Conservation (phyloP, 1,284 basidiomycete genomes). For the Mrakiaceae sp. region DNA sequence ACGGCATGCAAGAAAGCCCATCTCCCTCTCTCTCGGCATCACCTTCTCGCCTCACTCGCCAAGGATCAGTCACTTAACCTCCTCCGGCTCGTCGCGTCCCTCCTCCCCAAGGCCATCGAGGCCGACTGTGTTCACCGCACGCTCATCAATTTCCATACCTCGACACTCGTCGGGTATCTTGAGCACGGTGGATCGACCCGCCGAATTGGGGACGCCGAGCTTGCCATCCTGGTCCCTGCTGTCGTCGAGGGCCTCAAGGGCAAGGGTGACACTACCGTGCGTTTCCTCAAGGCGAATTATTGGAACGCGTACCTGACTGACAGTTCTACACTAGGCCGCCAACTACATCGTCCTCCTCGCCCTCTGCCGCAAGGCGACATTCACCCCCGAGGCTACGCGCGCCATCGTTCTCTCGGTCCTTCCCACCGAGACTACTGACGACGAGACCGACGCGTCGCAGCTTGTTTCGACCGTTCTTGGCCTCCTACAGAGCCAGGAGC, state of each 20-base stretch:
- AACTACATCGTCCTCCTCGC: conserved; percentile 57
- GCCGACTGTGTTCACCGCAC: conserved; percentile 52
- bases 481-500: conserved; percentile 48
- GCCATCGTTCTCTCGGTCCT: conserved; percentile 48
- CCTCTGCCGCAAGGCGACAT: conserved; percentile 50
- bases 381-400: conserved; percentile 48
- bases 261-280: not conserved
- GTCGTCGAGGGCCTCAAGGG: conserved; percentile 23
- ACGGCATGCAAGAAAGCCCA: conserved; percentile 8
- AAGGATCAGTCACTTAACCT: conserved; percentile 53
- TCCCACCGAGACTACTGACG: conserved; percentile 28
- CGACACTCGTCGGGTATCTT: conserved; percentile 68
- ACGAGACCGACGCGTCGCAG: conserved; percentile 37
- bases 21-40: conserved; percentile 20
- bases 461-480: conserved; percentile 49
- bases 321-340: conserved; percentile 44
- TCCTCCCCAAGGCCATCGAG: conserved; percentile 52
- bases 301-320: too few relatives aligned
- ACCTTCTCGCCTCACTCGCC: conserved; percentile 59
- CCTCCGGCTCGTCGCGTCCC: conserved; percentile 49
- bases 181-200: conserved; percentile 29
- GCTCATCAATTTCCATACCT: conserved; percentile 72
- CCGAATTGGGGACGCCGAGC: conserved; percentile 22
- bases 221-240: conserved; percentile 31
- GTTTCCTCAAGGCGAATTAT: too few relatives aligned